Percentiles rank a stretch among this genome's conserved stretches.
These are phyloP conservation scores for Acanthamoeba culbertsoni DNA, from an alignment of 208 protist species.

Conservation along the genomic window DNA sequence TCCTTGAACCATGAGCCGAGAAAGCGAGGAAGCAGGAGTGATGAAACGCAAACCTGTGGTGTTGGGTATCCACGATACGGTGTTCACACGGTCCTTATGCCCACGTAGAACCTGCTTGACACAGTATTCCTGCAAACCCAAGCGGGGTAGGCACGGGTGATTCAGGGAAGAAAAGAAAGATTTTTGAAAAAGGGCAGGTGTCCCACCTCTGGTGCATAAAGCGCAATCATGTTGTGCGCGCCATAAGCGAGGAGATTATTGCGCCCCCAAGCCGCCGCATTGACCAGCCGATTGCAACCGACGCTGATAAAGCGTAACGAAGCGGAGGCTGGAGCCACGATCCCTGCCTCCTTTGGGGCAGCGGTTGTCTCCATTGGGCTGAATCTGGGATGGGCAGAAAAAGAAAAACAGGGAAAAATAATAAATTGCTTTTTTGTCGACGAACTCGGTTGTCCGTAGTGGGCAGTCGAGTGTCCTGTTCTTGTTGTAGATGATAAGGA, in stretches of 20 bases:
- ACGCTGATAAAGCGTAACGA: constrained; percentile 64
- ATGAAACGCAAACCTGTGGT: neutral
- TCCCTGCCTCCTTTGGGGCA: too few relatives aligned
- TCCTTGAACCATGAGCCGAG: neutral
- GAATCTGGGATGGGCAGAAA: too few relatives aligned
- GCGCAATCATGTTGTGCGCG: constrained; percentile 65
- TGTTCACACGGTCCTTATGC: constrained; percentile 71
- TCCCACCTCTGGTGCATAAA: constrained; percentile 56
- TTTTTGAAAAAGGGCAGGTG: neutral
- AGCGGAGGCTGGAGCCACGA: too few relatives aligned
- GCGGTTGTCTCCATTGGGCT: too few relatives aligned
- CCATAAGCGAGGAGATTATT: constrained; percentile 67
- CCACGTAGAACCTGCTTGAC: constrained; percentile 43
- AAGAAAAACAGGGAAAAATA: too few relatives aligned
- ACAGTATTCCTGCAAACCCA: neutral
- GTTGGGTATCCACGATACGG: constrained; percentile 65
- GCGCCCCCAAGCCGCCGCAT: constrained; percentile 65
- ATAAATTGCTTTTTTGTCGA: too few relatives aligned
- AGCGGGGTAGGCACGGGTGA: neutral
- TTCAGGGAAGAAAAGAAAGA: neutral
- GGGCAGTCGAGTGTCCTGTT: too few relatives aligned
- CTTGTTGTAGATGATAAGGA: too few relatives aligned
- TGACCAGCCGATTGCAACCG: constrained; percentile 66
- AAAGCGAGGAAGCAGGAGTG: too few relatives aligned
- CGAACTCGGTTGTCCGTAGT: too few relatives aligned